A percentile compares a stretch with the other conserved stretches of the same genome.
Conservation (phyloP, 176 grass and related monocot genomes). For the Avena eriantha region DNA sequence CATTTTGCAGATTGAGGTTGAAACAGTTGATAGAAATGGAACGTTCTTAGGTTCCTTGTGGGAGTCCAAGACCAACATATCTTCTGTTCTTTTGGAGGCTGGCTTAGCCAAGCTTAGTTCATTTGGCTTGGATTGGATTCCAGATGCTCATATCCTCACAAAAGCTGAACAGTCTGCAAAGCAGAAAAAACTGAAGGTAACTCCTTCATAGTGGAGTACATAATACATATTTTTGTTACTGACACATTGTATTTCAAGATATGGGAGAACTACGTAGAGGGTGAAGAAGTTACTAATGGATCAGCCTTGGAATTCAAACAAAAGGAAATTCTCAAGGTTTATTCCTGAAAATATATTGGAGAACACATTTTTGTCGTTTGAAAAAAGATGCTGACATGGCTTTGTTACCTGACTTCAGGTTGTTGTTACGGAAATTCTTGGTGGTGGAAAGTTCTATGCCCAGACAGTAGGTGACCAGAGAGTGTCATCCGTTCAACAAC, state of each 20-base stretch:
- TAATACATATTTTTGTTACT: conserved; percentile 4
- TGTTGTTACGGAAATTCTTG: conserved; percentile 78
- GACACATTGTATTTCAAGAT: conserved; percentile 60
- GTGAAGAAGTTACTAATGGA: conserved; percentile 81
- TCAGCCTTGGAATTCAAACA: conserved; percentile 68
- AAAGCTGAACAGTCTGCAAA: conserved; percentile 87
- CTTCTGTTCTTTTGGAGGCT: conserved; percentile 74
- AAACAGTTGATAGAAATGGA: conserved; percentile 90
- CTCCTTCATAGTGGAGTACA: not conserved
- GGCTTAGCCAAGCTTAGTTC: conserved; percentile 88
- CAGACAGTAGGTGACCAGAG: conserved; percentile 56
- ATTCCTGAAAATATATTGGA: conserved; percentile 13
- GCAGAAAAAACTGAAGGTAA: conserved; percentile 82
- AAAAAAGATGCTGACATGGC: conserved; percentile 27
- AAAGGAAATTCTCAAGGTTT: conserved; percentile 95
- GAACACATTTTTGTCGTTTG: conserved; percentile 5
- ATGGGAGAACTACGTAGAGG: conserved; percentile 94
- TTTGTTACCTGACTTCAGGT: conserved; percentile 57
- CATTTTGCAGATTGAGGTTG: conserved; percentile 78
- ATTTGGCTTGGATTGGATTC: conserved; percentile 79
- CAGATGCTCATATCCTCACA: conserved; percentile 69
- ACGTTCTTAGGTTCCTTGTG: conserved; percentile 93
- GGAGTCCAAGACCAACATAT: conserved; percentile 86
- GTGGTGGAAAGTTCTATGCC: conserved; percentile 85
- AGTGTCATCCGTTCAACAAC: conserved; percentile 49